Base-by-base conservation (phyloP, 2,329 filamentous ascomycete species). In the Aquanectria penicillioides region DNA sequence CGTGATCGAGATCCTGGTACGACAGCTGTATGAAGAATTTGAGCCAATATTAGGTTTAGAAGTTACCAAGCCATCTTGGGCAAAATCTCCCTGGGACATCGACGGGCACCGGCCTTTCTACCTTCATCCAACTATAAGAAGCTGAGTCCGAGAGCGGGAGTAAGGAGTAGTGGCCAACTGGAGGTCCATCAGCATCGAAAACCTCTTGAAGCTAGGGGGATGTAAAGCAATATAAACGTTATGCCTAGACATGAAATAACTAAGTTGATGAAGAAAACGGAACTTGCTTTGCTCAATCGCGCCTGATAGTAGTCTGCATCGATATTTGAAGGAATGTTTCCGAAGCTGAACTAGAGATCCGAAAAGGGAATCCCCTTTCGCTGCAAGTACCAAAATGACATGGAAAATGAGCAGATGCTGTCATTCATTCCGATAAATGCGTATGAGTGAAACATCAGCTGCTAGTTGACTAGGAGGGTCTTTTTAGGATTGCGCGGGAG, bases 241-340 rank as follows among this genome's bases (percentile, higher is more conserved):
- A 94, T 88, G 15, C 81, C 78, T 7, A 93, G 74, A 63, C 89
- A 93, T 92, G 41, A n/a, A n/a, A 94, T 87, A 2, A 94, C 90
- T 18, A 94, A 78, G 57, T 89, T 94, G 65, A 93, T 85, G 67
- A 94, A 94, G 74, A 93, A 94, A 58, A 94, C 88, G 12, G 87
- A 90, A 28, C 85, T 89, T 0, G 89, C 89, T 59, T 84, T 81
- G 62, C 88, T 89, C 15, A 90, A 76, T 59, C 84, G 81, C 20
- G 77, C 73, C 0, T 76, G 77, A 67, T 87, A 85, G 53, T 81
- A 83, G 38, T 84, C 84, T 2, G 81, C 74, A 46, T 84, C 81
- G 10, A 85, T 80, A 69, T 71, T 77, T 53, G 67, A 79, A 8
- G 82, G 84, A 5, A 83, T 67, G 3, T 74, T 68, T 47, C 88